phyloP scores from a whole-genome alignment of 805 yeast species.

The Hemisphaericaspora nanyangensis region DNA sequence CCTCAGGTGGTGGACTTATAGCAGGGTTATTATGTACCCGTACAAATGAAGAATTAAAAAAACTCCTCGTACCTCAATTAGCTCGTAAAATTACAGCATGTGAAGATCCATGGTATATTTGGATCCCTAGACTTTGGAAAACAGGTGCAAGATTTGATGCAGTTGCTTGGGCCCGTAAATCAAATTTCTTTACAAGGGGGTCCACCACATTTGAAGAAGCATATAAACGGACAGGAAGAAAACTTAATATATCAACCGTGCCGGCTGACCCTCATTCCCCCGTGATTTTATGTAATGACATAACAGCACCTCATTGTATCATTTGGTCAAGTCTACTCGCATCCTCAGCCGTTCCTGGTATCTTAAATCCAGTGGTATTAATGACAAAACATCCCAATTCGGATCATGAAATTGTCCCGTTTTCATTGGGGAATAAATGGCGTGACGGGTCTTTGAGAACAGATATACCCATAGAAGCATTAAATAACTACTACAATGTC shows the following conservation, averaged over 20 bases:
- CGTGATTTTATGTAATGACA: slow-evolving; percentile 69
- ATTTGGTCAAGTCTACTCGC: slow-evolving; percentile 80
- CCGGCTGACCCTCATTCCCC: slow-evolving; percentile 84
- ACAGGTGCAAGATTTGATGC: slow-evolving; percentile 82
- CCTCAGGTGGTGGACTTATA: slow-evolving; percentile 77
- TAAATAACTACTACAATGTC: slow-evolving; percentile 72
- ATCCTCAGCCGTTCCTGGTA: slow-evolving; percentile 81
- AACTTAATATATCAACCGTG: slow-evolving; percentile 70
- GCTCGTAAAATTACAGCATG: slow-evolving; percentile 67
- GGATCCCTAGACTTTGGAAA: slow-evolving; percentile 62
- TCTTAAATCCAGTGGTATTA: slow-evolving; percentile 71
- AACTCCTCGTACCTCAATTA: slow-evolving; percentile 55
- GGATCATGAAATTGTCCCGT: slow-evolving; percentile 50
- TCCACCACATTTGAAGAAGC: slow-evolving; percentile 71
- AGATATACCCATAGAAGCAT: slow-evolving; percentile 70
- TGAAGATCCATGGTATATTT: slow-evolving; percentile 55
- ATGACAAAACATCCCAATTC: slow-evolving; percentile 53
- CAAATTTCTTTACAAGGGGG: slow-evolving; percentile 69
- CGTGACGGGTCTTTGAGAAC: slow-evolving; percentile 77
- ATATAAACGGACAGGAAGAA: slow-evolving; percentile 62
- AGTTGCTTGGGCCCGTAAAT: slow-evolving; percentile 66
- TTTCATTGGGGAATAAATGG: slow-evolving; percentile 72
- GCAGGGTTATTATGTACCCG: slow-evolving; percentile 71
- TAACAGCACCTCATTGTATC: slow-evolving; percentile 75
- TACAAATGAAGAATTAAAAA: slow-evolving; percentile 59